phyloP scores from a whole-genome alignment of 2,329 filamentous ascomycete genomes.

The Penicillium sp. region DNA sequence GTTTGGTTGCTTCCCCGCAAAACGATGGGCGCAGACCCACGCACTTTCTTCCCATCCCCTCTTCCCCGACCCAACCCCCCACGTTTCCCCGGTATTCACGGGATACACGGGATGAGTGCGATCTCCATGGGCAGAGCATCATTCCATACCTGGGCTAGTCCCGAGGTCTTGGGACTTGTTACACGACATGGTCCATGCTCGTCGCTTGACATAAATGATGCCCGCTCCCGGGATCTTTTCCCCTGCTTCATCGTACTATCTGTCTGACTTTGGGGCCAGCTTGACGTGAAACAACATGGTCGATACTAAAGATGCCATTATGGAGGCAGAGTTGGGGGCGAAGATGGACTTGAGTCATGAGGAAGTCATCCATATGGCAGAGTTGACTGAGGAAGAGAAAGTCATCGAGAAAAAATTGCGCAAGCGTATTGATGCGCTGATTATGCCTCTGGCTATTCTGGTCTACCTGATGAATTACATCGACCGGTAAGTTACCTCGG shows the following conservation, averaged over 20 bases:
- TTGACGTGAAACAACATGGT: conserved; percentile 8
- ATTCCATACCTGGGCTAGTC: neutral
- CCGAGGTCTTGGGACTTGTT: neutral
- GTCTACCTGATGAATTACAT: conserved; percentile 46
- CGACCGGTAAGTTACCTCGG: conserved; percentile 34
- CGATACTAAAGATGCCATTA: conserved; percentile 10
- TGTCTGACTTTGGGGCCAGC: neutral
- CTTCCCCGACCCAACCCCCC: conserved; percentile 1
- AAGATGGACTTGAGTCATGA: conserved; percentile 24
- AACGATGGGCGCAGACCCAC: conserved; percentile 1
- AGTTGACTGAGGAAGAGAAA: conserved; percentile 33
- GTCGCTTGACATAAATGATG: conserved; percentile 4
- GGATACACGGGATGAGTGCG: conserved; percentile 7
- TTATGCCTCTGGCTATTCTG: conserved; percentile 43
- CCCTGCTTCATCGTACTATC: neutral
- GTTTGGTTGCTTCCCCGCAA: conserved; percentile 6
- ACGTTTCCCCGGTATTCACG: conserved; percentile 7
- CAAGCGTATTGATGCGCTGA: conserved; percentile 36
- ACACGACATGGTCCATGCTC: neutral
- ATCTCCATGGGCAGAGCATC: neutral
- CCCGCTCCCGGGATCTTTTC: neutral
- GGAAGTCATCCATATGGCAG: conserved; percentile 20
- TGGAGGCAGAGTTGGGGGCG: conserved; percentile 18
- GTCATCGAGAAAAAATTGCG: conserved; percentile 39
- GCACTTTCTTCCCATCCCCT: conserved; percentile 2